A percentile compares a stretch with the other conserved stretches of the same genome.
Evolutionary conservation across 2,329 filamentous ascomycete species (phyloP).

Genomic region (Whalleya microplaca): DNA sequence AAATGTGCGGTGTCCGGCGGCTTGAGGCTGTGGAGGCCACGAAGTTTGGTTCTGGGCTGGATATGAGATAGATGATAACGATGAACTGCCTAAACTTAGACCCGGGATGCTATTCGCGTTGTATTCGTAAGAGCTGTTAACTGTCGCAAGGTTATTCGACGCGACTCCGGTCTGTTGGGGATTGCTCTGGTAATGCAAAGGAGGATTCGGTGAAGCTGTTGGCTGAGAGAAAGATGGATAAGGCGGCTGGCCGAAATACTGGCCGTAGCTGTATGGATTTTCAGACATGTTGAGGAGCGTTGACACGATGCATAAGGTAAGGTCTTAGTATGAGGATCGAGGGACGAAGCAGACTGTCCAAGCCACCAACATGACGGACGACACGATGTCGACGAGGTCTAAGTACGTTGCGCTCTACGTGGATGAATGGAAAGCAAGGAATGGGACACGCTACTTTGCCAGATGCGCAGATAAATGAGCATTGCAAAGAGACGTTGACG

Average conservation of each 20-base stretch:
- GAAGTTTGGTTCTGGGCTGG: conserved; percentile 7
- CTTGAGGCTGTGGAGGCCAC: conserved; percentile 21
- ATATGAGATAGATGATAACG: conserved; percentile 20
- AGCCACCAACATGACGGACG: neutral
- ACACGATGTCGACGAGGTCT: neutral
- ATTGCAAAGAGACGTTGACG: conserved; percentile 20
- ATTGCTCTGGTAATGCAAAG: conserved; percentile 12
- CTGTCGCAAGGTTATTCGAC: conserved; percentile 31
- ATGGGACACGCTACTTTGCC: conserved; percentile 4
- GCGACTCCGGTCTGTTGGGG: conserved; percentile 17
- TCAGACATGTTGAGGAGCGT: conserved; percentile 42
- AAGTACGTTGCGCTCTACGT: neutral
- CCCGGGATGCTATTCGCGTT: conserved; percentile 46
- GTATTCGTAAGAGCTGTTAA: conserved; percentile 43
- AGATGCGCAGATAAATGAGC: conserved; percentile 8
- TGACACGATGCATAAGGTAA: conserved; percentile 14
- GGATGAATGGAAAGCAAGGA: conserved; percentile 6
- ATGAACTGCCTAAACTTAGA: conserved; percentile 38
- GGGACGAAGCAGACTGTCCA: neutral
- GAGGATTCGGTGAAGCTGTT: conserved; percentile 15
- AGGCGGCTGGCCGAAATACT: conserved; percentile 35
- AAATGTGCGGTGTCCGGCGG: neutral
- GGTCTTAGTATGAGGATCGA: conserved; percentile 10
- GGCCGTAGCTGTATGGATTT: conserved; percentile 42
- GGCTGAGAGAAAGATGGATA: conserved; percentile 21